These are phyloP conservation scores for Aspergillus carbonarius DNA, from an alignment of 2,329 filamentous ascomycete genomes.

Conservation along the genomic window DNA sequence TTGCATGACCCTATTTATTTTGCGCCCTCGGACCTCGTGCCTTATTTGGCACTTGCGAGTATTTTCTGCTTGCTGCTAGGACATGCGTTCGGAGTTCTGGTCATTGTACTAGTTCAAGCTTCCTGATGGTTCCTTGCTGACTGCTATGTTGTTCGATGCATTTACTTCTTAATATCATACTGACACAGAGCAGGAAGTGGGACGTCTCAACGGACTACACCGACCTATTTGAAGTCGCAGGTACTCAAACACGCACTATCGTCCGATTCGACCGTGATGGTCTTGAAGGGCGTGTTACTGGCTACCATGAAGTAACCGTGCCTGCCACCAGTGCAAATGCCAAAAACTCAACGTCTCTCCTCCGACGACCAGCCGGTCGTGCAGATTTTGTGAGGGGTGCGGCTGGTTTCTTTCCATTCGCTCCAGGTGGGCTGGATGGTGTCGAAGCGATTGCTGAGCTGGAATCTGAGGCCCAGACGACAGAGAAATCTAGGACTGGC, in stretches of 20 bases:
- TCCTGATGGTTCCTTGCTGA: background rate
- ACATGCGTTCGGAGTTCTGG: background rate
- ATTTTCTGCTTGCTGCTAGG: background rate
- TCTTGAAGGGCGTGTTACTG: constrained; percentile 86
- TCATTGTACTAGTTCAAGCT: background rate
- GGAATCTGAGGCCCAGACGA: constrained; percentile 68
- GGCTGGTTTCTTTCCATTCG: constrained; percentile 91
- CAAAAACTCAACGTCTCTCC: constrained; percentile 89
- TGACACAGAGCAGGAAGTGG: constrained; percentile 60
- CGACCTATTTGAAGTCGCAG: constrained; percentile 82
- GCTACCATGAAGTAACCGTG: constrained; percentile 91
- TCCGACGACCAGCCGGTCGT: constrained; percentile 79
- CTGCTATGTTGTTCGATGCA: background rate
- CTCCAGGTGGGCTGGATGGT: constrained; percentile 82
- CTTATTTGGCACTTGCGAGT: background rate
- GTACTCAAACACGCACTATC: constrained; percentile 91
- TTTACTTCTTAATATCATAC: background rate
- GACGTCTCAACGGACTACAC: constrained; percentile 75
- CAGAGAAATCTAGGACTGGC: constrained; percentile 42
- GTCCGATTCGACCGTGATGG: constrained; percentile 90
- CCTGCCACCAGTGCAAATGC: constrained; percentile 85
- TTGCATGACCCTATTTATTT: constrained; percentile 21
- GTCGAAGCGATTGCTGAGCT: constrained; percentile 82
- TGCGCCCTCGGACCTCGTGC: background rate
- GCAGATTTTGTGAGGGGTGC: constrained; percentile 91